Evolutionary conservation across 2,329 filamentous ascomycete genomes (phyloP).

Genomic region (Beauveria asiatica): DNA sequence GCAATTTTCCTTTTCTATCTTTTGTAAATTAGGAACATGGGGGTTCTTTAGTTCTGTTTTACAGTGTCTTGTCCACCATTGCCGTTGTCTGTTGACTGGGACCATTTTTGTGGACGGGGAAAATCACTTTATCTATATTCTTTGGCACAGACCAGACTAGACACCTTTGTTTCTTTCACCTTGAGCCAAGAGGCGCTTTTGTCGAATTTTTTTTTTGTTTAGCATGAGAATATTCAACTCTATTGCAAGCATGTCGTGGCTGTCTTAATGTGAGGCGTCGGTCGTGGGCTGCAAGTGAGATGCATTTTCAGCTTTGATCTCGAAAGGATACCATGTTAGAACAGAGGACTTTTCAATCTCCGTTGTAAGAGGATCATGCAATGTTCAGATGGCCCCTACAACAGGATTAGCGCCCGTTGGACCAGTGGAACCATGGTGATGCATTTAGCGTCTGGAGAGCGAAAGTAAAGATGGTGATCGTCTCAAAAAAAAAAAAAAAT

Average conservation of each 20-base stretch:
- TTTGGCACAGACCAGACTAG: background rate
- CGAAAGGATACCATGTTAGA: no score
- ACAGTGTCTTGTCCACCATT: background rate
- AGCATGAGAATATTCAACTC: constrained; percentile 7
- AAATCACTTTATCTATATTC: background rate
- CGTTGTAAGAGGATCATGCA: background rate
- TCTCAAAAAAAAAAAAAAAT: background rate
- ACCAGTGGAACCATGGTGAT: background rate
- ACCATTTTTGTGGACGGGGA: background rate
- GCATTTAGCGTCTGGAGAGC: background rate
- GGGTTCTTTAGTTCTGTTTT: background rate
- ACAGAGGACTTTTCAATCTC: no score
- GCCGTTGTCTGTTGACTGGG: background rate
- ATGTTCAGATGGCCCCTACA: background rate
- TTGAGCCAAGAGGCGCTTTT: background rate
- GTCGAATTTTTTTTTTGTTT: background rate
- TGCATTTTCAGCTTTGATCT: no score
- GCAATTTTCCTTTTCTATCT: constrained; percentile 4
- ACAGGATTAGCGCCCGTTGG: background rate
- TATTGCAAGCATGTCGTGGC: background rate
- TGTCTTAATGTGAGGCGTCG: background rate
- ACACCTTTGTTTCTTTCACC: background rate
- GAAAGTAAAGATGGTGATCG: background rate
- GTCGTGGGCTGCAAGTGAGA: no score
- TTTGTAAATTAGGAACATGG: background rate